Evolutionary conservation across 805 yeast species (phyloP).

Genomic region (Starmera dryadoides): DNA sequence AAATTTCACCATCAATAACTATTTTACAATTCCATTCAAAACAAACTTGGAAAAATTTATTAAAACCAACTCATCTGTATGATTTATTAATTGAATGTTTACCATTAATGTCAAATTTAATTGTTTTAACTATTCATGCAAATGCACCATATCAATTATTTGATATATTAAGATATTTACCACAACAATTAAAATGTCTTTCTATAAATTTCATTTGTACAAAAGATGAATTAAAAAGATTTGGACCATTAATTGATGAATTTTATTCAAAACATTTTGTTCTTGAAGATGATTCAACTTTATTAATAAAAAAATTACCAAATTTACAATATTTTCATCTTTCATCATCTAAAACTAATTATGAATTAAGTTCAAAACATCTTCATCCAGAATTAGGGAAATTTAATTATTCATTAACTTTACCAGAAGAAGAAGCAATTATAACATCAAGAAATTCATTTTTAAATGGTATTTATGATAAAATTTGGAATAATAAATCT

Average conservation of each 20-base stretch:
- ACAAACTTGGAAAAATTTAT: not conserved
- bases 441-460: not conserved
- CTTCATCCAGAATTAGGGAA: constrained; percentile 9
- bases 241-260: not conserved
- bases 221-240: constrained; percentile 3
- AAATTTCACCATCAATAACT: not conserved
- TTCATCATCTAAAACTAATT: constrained; percentile 1
- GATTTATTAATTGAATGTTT: not conserved
- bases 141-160: constrained; percentile 3
- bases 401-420: not conserved
- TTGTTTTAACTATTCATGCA: constrained; percentile 2
- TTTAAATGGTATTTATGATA: not conserved
- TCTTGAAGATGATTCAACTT: not conserved
- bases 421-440: constrained; percentile 4
- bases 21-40: not conserved
- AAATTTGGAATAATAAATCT: not conserved
- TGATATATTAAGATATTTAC: constrained; percentile 20
- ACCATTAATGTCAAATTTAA: constrained; percentile 2
- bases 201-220: constrained; percentile 5
- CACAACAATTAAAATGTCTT: constrained; percentile 5
- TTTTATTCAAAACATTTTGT: too few relatives aligned
- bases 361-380: constrained; percentile 1
- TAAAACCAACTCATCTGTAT: not conserved
- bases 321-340: constrained; percentile 7
- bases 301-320: not conserved